Evolutionary conservation across 352 stramenopile genomes (phyloP), one percentile per base, ranked within the genome.

Genomic region (Phytopythium aichiense): DNA sequence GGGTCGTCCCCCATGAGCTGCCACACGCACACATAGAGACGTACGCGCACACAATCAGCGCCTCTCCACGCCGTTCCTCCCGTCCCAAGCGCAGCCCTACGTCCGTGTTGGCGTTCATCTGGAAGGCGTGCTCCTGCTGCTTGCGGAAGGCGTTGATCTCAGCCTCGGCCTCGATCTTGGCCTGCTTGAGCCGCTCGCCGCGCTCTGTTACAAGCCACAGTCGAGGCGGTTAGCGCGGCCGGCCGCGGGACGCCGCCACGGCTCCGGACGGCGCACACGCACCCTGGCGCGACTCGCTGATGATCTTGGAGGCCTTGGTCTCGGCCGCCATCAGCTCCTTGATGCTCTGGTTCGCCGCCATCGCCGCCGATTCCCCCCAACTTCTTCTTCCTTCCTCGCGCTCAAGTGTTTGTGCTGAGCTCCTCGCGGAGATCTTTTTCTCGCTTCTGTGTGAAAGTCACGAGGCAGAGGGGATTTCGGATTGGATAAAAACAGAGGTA

Each of bases 231-330:
- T 38, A 55, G 49, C 13, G 28, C 25, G 7, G 23, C 16, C 25
- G 7, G 23, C 16, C 9, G 25, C 1, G 3, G 13, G 25, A 35
- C 38, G 38, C 15, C 38, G 12, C 38, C 38, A 45, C 15, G 12
- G 38, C 38, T n/a, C 15, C 12, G 13, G 15, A n/a, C 5, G 38
- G 15, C 42, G 42, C 42, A 50, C 56, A 49, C 51, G 5, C 12
- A 92, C 85, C 87, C 79, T 91, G 79, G 28, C 86, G 81, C 28
- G 88, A 86, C 66, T 96, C 88, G 63, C 80, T 91, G 58, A 96
- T 92, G 73, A 96, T 92, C 68, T 93, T 90, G 62, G 84, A 94
- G n/a, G 88, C 86, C 78, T 94, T 96, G 52, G 79, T 91, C 79
- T 96, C 88, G 60, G 88, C 88, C 53, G 86, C 83, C 77, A 94